A percentile compares a stretch with the other conserved stretches of the same genome.
Conservation (phyloP, 257 asterid genomes). For the Capsicum baccatum region DNA sequence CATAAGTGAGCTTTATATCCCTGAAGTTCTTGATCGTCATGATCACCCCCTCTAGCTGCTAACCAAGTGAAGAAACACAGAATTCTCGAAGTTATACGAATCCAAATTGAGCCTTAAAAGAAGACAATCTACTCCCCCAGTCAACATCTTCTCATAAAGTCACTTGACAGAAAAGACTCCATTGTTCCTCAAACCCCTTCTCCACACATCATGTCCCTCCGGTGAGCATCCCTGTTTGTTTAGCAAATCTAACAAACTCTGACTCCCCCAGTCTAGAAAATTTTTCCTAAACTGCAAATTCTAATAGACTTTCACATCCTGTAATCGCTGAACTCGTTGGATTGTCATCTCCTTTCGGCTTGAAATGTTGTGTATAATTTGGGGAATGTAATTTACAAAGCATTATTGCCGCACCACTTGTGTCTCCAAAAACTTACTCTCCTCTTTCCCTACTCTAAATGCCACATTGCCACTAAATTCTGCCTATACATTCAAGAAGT, state of each 20-base stretch:
- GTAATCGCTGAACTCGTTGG: too few relatives aligned
- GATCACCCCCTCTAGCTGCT: not conserved
- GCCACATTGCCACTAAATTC: too few relatives aligned
- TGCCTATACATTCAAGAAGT: too few relatives aligned
- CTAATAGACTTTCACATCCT: too few relatives aligned
- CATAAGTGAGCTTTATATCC: not conserved
- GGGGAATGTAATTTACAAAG: too few relatives aligned
- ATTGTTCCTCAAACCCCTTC: not conserved
- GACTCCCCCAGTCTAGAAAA: not conserved
- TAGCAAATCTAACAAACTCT: conserved; percentile 2
- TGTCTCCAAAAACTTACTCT: too few relatives aligned
- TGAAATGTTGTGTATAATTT: too few relatives aligned
- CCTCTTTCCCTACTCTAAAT: too few relatives aligned
- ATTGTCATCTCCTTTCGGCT: too few relatives aligned
- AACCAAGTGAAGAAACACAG: not conserved
- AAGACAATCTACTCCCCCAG: conserved; percentile 1
- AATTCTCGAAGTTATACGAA: not conserved
- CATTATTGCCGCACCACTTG: too few relatives aligned
- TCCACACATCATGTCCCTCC: conserved; percentile 1
- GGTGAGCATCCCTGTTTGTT: not conserved
- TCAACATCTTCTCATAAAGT: not conserved
- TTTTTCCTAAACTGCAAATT: not conserved
- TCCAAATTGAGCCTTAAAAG: not conserved
- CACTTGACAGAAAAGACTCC: not conserved
- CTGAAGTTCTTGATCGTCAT: not conserved